Evolutionary conservation across 768 basidiomycete species (phyloP), one percentile per base, ranked within the genome.

Genomic region (Podaxis rugospora): DNA sequence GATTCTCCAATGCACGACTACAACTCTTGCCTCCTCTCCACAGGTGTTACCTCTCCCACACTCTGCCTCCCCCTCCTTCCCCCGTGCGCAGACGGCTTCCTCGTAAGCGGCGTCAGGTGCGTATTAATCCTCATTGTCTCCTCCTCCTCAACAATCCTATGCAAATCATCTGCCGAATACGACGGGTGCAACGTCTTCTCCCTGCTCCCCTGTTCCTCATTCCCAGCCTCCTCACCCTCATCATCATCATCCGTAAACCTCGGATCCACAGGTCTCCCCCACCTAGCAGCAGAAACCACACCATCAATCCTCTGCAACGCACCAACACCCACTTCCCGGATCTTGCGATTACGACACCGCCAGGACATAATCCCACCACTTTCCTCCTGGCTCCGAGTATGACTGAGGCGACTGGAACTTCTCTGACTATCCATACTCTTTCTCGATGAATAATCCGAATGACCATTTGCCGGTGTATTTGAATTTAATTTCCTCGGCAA

Each of bases 241-340:
- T 76, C 77, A 28, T 83, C 83, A 23, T 78, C 81, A 57, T 67
- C 66, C 59, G 76, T 67, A 59, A 70, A 70, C 36, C 73, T 69
- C 10, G 72, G 66, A 46, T 77, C 75, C 49, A 77, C 66, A 7
- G 80, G 75, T 62, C 77, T 74, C 11, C 76, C 76, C 87, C 87
- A 89, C n/a, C 84, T 83, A 40, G 82, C 74, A 63, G 85, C 82
- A 36, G 85, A 80, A 42, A 78, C 74, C 52, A 79, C 74, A 7
- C 90, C 87, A 68, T 92, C 91, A 51, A 93, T 81, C 81, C 86
- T 88, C 62, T 83, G 83, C 64, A 93, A 69, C 18, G 83, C 80
- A 51, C 81, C 80, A 13, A 85, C 70, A 21, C 81, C 82, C 28
- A 88, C 78, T 51, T 88, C 80, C 37, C 91, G 80, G 56, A 92